Base-by-base conservation (phyloP, 1,139 yeast genomes). In the Blastobotrys capitulatus region DNA sequence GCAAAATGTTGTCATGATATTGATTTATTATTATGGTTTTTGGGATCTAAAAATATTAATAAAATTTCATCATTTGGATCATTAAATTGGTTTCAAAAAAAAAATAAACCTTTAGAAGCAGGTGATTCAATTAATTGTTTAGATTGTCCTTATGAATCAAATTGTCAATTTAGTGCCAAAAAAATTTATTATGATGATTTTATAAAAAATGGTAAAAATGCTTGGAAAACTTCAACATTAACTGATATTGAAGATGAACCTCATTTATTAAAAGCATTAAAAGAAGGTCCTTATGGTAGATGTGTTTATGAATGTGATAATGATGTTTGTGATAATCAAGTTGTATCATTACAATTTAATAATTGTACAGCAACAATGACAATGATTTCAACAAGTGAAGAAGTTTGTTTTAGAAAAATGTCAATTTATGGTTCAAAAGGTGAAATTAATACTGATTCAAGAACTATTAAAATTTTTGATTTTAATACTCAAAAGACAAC, bases 1-100 rank as follows among this genome's bases (percentile, higher is more conserved):
- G 57, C 64, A 36, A 61, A 61, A 46, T 60, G 62, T 52, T 61
- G 64, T 43, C 64, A 61, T 40, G 64, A 61, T 47, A 50, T 61
- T 22, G 64, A 61, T 48, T 54, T 61, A 8, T 49, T 61, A 45
- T 46, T 59, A 54, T 61, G 64, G 64, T 37, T 60, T 25, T 46
- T 59, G 26, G 62, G 63, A 13, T 50, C 57, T 37, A 51, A 58
- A 27, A 56, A 57, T 44, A 48, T 58, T 44, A 53, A 48, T 36
- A 32, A 53, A 25, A 56, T 61, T 19, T 53, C 60, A 4, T 60
- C 64, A 22, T 60, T 60, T 51, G 64, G 64, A 7, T 52, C 59
- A 2, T 48, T 60, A 47, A 46, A 58, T 6, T 52, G 56, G 40
- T 61, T 61, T 54, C 51, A 42, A 34, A 55, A 52, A 41, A 54